Conservation (phyloP, 2,329 filamentous ascomycete species). For the Cercospora zeae-maydis region DNA sequence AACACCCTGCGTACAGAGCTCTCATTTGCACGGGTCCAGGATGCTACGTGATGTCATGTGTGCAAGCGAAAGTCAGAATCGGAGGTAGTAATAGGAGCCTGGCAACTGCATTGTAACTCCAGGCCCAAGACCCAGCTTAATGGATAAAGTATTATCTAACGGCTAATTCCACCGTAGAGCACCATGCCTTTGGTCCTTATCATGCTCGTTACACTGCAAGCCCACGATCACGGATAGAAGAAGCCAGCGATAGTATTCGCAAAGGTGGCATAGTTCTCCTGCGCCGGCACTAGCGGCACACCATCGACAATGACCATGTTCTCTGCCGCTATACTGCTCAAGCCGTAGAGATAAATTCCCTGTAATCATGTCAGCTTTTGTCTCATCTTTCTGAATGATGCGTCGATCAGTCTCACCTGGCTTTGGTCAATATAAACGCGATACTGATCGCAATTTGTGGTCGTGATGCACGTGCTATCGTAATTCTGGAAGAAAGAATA, state of each 20-base stretch:
- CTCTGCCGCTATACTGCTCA: slow-evolving; percentile 46
- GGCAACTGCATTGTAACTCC: background rate
- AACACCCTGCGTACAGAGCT: background rate
- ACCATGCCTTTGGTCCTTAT: too few species aligned
- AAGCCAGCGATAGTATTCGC: slow-evolving; percentile 1
- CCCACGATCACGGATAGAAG: slow-evolving; percentile 2
- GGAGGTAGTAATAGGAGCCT: background rate
- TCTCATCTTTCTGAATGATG: background rate
- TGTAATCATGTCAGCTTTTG: slow-evolving; percentile 26
- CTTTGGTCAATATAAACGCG: slow-evolving; percentile 43
- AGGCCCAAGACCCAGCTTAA: too few species aligned
- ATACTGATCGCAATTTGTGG: slow-evolving; percentile 49
- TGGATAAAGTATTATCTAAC: too few species aligned
- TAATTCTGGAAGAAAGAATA: slow-evolving; percentile 57
- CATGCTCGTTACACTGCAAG: background rate
- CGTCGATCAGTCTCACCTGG: background rate
- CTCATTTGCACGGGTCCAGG: background rate
- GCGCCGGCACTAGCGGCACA: slow-evolving; percentile 26
- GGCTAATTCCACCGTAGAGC: too few species aligned
- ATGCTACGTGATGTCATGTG: background rate
- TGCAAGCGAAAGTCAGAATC: background rate
- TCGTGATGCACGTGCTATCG: slow-evolving; percentile 45
- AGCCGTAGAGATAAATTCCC: slow-evolving; percentile 44
- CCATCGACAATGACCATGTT: slow-evolving; percentile 43
- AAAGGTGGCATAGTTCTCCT: slow-evolving; percentile 2